Percentiles rank a stretch among this genome's conserved stretches.
phyloP scores from a whole-genome alignment of 306 rosid genomes.

The barrel medic (Medicago truncatula) region MtrunA17r5.0-ANR NC_053047.1:41330501-41331000 shows the following conservation, averaged over 20 bases:
- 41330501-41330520: background rate
- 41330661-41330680: no score
- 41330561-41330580: background rate
- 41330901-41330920: background rate
- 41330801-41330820: background rate
- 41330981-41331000: background rate
- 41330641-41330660: background rate
- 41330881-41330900: background rate
- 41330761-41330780: constrained; percentile 33
- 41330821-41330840: background rate
- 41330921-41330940: background rate
- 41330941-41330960: background rate
- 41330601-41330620: no score
- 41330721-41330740: no score
- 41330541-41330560: background rate
- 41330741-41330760: background rate
- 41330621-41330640: background rate
- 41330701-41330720: no score
- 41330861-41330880: background rate
- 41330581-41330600: background rate
- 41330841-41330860: background rate
- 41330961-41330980: background rate
- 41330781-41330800: constrained; percentile 6
- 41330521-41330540: background rate
- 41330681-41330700: no score